These are phyloP conservation scores for Takakia lepidozioides DNA, from an alignment of 225 moss, liverwort and hornwort genomes.

Conservation along the genomic window DNA sequence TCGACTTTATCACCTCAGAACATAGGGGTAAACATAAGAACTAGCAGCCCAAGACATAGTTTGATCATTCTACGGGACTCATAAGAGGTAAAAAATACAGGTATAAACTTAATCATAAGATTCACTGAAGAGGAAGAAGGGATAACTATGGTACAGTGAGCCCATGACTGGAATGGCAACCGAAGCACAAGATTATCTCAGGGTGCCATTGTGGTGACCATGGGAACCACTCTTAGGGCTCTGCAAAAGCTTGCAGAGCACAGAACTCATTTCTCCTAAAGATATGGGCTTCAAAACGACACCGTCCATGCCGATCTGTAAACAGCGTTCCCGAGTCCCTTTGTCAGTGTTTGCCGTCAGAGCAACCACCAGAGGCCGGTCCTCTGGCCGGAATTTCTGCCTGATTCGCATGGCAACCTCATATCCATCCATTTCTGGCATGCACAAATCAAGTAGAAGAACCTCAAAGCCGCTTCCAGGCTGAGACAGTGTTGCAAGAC, in stretches of 20 bases:
- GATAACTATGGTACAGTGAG: no score
- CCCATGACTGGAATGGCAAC: no score
- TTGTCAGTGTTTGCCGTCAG: conserved; percentile 64
- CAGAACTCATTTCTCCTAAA: conserved; percentile 48
- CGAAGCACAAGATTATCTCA: no score
- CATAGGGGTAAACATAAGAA: no score
- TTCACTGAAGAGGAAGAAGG: no score
- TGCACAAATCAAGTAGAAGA: conserved; percentile 58
- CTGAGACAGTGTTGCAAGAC: conserved; percentile 32
- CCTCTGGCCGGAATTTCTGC: conserved; percentile 48
- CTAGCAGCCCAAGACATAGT: no score
- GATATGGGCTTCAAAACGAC: conserved; percentile 59
- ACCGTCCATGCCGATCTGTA: conserved; percentile 58
- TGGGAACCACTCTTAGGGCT: conserved; percentile 32
- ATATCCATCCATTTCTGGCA: conserved; percentile 79
- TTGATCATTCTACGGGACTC: no score
- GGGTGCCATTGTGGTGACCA: conserved; percentile 17
- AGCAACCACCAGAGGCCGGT: conserved; percentile 46
- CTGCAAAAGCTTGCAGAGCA: conserved; percentile 39
- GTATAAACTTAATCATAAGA: no score
- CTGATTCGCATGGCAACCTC: conserved; percentile 54
- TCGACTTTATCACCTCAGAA: no score
- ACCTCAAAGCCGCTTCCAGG: conserved; percentile 38
- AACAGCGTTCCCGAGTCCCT: conserved; percentile 41
- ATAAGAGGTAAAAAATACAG: no score